Conservation (phyloP, 768 basidiomycete genomes). For the Phylloporus arenicola region DNA sequence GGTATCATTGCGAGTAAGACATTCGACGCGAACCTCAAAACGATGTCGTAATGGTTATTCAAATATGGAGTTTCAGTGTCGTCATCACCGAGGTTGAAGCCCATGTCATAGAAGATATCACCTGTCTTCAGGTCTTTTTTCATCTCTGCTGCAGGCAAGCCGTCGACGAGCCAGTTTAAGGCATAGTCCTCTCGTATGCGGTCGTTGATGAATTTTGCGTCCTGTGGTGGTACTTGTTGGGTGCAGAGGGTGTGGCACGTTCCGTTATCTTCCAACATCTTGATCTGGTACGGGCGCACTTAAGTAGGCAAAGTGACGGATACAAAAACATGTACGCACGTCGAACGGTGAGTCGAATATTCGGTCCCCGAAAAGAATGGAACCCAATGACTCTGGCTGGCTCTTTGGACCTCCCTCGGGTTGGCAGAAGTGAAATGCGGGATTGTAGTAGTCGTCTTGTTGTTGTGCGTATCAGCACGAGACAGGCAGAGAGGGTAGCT, state of each 20-base stretch:
- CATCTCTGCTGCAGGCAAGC: conserved; percentile 91
- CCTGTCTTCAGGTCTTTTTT: conserved; percentile 71
- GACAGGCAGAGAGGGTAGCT: not conserved
- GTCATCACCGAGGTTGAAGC: conserved; percentile 84
- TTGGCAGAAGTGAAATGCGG: conserved; percentile 78
- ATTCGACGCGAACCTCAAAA: conserved; percentile 49
- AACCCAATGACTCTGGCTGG: conserved; percentile 83
- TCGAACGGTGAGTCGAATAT: conserved; percentile 90
- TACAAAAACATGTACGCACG: conserved; percentile 38
- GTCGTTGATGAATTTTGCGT: conserved; percentile 86
- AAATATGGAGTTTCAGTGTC: conserved; percentile 64
- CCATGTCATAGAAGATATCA: conserved; percentile 90
- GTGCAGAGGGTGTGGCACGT: conserved; percentile 76
- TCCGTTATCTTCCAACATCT: conserved; percentile 71
- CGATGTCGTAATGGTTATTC: conserved; percentile 92
- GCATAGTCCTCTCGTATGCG: conserved; percentile 91
- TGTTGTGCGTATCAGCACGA: conserved; percentile 7
- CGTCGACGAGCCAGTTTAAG: conserved; percentile 92
- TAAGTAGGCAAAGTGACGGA: not conserved
- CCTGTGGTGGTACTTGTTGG: conserved; percentile 54
- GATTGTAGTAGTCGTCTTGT: conserved; percentile 93
- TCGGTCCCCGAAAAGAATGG: conserved; percentile 94
- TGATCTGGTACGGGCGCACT: conserved; percentile 46
- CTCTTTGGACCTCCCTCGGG: conserved; percentile 68
- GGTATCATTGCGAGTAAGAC: not conserved